Evolutionary conservation across 352 stramenopile species (phyloP), one percentile per base, ranked within the genome.

Genomic region (Phytophthora cryptogea): DNA sequence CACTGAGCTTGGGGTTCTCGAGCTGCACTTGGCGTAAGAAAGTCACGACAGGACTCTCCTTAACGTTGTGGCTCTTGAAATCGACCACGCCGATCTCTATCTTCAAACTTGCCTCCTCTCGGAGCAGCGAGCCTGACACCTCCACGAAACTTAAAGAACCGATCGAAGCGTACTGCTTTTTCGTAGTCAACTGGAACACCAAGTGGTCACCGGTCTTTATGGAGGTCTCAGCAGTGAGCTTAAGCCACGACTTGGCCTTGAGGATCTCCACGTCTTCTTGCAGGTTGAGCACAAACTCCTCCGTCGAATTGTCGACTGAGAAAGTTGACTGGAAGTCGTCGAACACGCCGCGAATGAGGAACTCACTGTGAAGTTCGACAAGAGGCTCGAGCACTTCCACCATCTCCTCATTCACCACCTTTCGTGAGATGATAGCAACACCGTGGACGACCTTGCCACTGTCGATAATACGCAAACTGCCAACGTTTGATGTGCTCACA

Each of bases 321-420:
- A 96, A 96, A 0, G 88, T 91, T 30, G 72, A 80, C 40, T 79
- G 60, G 42, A 93, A 94, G 62, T 95, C 85, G 1, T 70, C 51
- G 28, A 93, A 95, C 13, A 71, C 76, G 27, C 86, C 88, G 30
- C 88, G 86, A 51, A 96, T 93, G 26, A 96, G 62, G 52, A 96
- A 96, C 63, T 94, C 85, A 30, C 79, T 92, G 37, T 76, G 75
- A 11, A 96, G 64, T 56, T 94, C 80, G 8, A 95, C 78, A 1
- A 92, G 63, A 30, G 83, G 81, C 61, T 86, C 74, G 3, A 88
- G 55, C 39, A 76, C 64, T 54, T 89, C 79, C n/a, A 74, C 55
- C 55, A 89, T 81, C 11, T 80, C 30, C 0, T 80, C 50, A 36
- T 76, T 60, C 14, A 83, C 72, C 23, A 69, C 75, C 44, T 85